phyloP scores from a whole-genome alignment of 2,329 filamentous ascomycete species.

The Pyricularia sp. region DNA sequence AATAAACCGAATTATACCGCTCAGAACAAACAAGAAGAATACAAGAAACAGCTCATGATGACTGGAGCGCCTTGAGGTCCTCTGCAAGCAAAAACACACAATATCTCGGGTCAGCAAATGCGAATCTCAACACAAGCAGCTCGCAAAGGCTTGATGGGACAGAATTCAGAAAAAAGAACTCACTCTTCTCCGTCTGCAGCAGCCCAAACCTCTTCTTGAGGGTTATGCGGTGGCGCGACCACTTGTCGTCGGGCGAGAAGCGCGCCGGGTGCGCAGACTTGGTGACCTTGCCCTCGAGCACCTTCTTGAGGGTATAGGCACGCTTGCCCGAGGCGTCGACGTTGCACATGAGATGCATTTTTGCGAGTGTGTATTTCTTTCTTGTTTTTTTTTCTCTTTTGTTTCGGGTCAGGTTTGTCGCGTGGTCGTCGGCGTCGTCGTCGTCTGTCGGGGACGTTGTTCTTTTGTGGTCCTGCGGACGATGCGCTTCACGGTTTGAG shows the following conservation, averaged over 20 bases:
- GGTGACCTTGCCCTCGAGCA: constrained; percentile 73
- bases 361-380: constrained; percentile 6
- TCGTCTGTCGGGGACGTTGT: background rate
- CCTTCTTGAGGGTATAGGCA: constrained; percentile 91
- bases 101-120: background rate
- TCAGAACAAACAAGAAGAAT: background rate
- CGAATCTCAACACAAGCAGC: background rate
- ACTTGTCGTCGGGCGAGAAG: constrained; percentile 98
- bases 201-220: constrained; percentile 90
- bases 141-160: background rate
- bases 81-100: constrained; percentile 4
- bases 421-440: no score
- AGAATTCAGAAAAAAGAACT: constrained; percentile 18
- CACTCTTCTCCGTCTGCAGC: constrained; percentile 70
- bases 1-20: background rate
- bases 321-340: constrained; percentile 76
- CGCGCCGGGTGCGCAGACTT: constrained; percentile 93
- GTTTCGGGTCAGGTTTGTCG: background rate
- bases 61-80: constrained; percentile 10
- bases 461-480: background rate
- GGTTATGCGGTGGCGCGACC: constrained; percentile 90
- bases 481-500: background rate
- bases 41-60: background rate
- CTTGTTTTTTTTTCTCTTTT: background rate
- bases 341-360: constrained; percentile 70